Conservation (phyloP, 2,329 filamentous ascomycete species). For the Epichloe gansuensis region DNA sequence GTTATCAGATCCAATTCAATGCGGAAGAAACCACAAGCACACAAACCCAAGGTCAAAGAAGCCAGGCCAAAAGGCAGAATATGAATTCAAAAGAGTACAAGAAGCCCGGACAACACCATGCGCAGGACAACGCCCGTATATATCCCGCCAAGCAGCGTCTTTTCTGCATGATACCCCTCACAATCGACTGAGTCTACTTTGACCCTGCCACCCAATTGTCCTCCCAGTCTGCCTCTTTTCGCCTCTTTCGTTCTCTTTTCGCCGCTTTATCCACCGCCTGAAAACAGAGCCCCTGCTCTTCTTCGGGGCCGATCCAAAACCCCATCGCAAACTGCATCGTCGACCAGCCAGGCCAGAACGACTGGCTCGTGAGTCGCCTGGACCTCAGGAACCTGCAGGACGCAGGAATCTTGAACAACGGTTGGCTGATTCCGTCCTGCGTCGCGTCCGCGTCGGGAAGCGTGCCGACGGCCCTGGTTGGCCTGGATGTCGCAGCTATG, state of each 20-base stretch:
- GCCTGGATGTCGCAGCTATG: background rate
- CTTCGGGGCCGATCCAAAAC: background rate
- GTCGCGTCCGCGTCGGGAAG: constrained; percentile 10
- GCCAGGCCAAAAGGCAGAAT: background rate
- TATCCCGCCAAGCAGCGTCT: background rate
- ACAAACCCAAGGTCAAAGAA: background rate
- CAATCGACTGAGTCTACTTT: background rate
- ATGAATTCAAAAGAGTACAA: background rate
- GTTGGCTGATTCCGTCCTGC: background rate
- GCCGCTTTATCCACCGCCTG: background rate
- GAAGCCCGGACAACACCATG: background rate
- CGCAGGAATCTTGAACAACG: background rate
- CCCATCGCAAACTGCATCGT: background rate
- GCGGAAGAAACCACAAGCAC: background rate
- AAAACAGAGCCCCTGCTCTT: background rate
- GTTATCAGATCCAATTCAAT: background rate
- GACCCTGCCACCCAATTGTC: no score
- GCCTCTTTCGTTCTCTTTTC: background rate
- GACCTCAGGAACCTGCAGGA: background rate
- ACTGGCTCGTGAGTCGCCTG: background rate
- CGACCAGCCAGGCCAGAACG: background rate
- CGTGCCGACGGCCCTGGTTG: constrained; percentile 9
- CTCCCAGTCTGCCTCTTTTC: background rate
- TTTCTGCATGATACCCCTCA: background rate
- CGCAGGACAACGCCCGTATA: background rate